phyloP scores from a whole-genome alignment of 2,329 filamentous ascomycete genomes.

The Paraphoma sp. region DNA sequence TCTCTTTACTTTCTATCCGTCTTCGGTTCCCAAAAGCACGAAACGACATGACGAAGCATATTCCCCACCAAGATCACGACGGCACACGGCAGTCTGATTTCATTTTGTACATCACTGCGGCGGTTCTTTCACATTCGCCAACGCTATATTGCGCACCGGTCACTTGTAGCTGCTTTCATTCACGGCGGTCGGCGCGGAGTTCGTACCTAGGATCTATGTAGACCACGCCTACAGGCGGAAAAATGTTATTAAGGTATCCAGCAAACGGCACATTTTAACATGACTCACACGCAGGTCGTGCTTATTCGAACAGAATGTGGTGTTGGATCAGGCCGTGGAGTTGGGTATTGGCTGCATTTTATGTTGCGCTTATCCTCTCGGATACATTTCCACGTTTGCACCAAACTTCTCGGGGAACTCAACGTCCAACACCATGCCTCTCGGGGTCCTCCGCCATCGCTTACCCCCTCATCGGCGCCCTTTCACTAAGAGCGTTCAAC shows the following conservation, averaged over 20 bases:
- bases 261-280: not conserved
- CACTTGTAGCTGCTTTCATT: not conserved
- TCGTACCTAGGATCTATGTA: conserved; percentile 8
- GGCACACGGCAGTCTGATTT: conserved; percentile 15
- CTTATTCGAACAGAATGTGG: not conserved
- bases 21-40: conserved; percentile 36
- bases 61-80: conserved; percentile 35
- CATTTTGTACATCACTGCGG: conserved; percentile 30
- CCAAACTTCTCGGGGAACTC: conserved; percentile 6
- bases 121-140: conserved; percentile 10
- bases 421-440: not conserved
- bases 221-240: conserved; percentile 14
- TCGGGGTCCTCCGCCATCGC: not conserved
- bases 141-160: not conserved
- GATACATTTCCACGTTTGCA: not conserved
- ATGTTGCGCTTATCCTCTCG: not conserved
- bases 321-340: not conserved
- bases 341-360: not conserved
- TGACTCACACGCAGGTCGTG: not conserved
- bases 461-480: not conserved
- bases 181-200: not conserved
- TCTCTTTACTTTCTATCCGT: conserved; percentile 17
- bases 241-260: conserved; percentile 11
- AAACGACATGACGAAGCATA: conserved; percentile 38
- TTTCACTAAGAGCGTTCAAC: not conserved